These are phyloP conservation scores for Sorghum bicolor DNA, from an alignment of 176 grass and related monocot species.

Conservation along the genomic window Sorghum_bicolor_NCBIv3 NC_012870.2:56303001-56303500, in stretches of 20 bases:
- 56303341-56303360: not conserved
- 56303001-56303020: not conserved
- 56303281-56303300: slow-evolving; percentile 1
- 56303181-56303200: not conserved
- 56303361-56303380: not conserved
- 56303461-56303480: slow-evolving; percentile 21
- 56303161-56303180: not conserved
- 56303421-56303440: slow-evolving; percentile 3
- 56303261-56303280: not conserved
- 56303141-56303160: slow-evolving; percentile 7
- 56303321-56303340: slow-evolving; percentile 15
- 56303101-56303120: not conserved
- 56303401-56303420: not conserved
- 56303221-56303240: slow-evolving; percentile 14
- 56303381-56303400: slow-evolving; percentile 1
- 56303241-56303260: not conserved
- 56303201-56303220: slow-evolving; percentile 1
- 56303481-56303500: slow-evolving; percentile 9
- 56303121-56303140: slow-evolving; percentile 5
- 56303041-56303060: not conserved
- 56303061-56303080: slow-evolving; percentile 7
- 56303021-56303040: slow-evolving; percentile 15
- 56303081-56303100: slow-evolving; percentile 5
- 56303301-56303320: not conserved
- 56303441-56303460: slow-evolving; percentile 24